Base-by-base conservation (phyloP, 371 early-diverging fungal genomes). In the Mucor indicus region DNA sequence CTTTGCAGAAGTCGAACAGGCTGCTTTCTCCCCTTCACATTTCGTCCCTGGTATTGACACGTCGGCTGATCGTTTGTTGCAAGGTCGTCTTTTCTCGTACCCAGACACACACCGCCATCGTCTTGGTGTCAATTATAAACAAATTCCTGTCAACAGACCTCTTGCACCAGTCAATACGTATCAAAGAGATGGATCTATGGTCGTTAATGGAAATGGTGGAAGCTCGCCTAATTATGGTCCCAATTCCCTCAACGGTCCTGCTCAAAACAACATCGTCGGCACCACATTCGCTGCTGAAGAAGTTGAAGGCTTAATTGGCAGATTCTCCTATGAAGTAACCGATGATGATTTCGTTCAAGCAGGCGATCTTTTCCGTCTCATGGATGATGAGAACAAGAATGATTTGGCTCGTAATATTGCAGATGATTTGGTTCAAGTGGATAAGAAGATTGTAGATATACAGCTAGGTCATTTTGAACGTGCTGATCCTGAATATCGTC, bases 1-100 rank as follows among this genome's bases (percentile, higher is more conserved):
- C 74, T 85, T 85, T 70, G 84, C 87, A 42, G 89, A 90, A 57
- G 77, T 77, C 13, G 90, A 90, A 67, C 90, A 90, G 63, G 72
- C 75, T 8, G 90, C 89, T 12, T 89, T 89, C 67, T 79, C 77
- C 25, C 85, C 88, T 15, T 74, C 83, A 27, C 75, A 83, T 60
- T 49, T 87, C 66, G 83, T 87, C 17, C 87, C 88, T 8, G 90
- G 90, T 37, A 81, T 89, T 43, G 85, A 84, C 20, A 67, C 75
- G 36, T 75, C 84, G 21, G 66, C 73, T 50, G 89, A 90, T 61
- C 79, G 77, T 48, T 75, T 90, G 81, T 69, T 90, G 47, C 86
- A 88, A 44, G 87, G 86, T 17, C 85, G 90, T 48, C 71, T 87
- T 32, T 87, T 87, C 72, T 80, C 81, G 25, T 90, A 90, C 63